These are phyloP conservation scores for Diaporthe humulicola DNA, from an alignment of 2,329 filamentous ascomycete genomes.

Conservation along the genomic window DNA sequence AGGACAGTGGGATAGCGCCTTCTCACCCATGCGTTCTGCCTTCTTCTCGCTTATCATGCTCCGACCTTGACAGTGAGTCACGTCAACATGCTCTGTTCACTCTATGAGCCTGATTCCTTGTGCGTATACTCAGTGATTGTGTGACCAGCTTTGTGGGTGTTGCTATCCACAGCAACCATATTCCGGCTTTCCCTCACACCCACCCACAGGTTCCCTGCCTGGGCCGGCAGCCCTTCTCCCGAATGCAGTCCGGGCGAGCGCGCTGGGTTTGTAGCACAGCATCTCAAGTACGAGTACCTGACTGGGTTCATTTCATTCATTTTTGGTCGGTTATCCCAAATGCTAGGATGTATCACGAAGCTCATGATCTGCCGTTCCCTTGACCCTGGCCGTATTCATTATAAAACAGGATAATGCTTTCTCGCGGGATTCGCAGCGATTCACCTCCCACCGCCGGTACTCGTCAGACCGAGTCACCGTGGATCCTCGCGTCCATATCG, in stretches of 20 bases:
- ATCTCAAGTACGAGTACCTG: slow-evolving; percentile 2
- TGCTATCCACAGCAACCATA: no score
- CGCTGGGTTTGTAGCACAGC: not conserved
- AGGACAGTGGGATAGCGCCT: no score
- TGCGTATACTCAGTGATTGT: no score
- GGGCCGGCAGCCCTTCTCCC: not conserved
- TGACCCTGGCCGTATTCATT: slow-evolving; percentile 39
- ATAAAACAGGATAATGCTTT: slow-evolving; percentile 37
- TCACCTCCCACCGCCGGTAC: slow-evolving; percentile 7
- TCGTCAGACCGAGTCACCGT: slow-evolving; percentile 16
- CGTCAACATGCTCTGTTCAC: not conserved
- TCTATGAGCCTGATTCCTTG: not conserved
- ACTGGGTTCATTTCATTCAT: slow-evolving; percentile 38
- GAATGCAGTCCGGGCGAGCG: not conserved
- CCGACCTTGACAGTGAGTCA: not conserved
- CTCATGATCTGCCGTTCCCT: slow-evolving; percentile 37
- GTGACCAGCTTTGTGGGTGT: not conserved
- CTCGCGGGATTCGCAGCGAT: slow-evolving; percentile 28
- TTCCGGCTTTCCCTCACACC: not conserved
- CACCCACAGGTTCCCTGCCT: not conserved
- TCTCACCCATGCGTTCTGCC: not conserved
- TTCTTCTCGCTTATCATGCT: not conserved
- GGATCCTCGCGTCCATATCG: slow-evolving; percentile 35
- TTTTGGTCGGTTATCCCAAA: slow-evolving; percentile 37
- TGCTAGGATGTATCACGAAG: slow-evolving; percentile 32